Evolutionary conservation across 768 basidiomycete species (phyloP).

Genomic region (Termitomyces sp.): DNA sequence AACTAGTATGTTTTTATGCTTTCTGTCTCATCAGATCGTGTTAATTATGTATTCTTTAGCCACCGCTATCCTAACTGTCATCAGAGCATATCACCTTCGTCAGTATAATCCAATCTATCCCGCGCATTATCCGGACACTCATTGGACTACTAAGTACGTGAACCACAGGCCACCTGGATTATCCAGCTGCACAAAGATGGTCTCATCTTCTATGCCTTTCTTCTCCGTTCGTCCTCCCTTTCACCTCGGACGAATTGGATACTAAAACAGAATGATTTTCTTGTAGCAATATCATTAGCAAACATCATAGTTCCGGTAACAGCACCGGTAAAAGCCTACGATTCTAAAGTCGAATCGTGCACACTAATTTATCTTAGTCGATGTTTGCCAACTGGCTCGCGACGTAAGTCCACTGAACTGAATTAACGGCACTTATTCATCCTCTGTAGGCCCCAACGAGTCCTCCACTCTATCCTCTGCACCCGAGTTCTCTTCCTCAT

Average conservation of each 20-base stretch:
- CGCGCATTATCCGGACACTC: background rate
- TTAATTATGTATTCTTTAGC: conserved; percentile 17
- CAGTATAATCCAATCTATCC: conserved; percentile 11
- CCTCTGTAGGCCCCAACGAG: conserved; percentile 31
- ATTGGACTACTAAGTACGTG: conserved; percentile 21
- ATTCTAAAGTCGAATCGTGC: background rate
- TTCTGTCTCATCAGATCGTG: background rate
- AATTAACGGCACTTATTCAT: background rate
- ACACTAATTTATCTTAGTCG: conserved; percentile 14
- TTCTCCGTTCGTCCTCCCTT: conserved; percentile 25
- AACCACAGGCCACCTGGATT: conserved; percentile 29
- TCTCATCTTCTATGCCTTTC: conserved; percentile 33
- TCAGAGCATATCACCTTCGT: conserved; percentile 33
- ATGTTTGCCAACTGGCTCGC: conserved; percentile 37
- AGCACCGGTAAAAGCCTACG: conserved; percentile 22
- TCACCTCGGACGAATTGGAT: background rate
- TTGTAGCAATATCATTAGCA: conserved; percentile 28
- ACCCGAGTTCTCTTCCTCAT: conserved; percentile 37
- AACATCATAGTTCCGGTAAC: conserved; percentile 34
- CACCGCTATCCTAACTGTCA: conserved; percentile 29
- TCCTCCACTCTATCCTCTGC: conserved; percentile 37
- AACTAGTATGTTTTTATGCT: conserved; percentile 26
- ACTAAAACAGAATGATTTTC: background rate
- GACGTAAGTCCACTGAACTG: conserved; percentile 21
- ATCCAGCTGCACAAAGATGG: conserved; percentile 35